Evolutionary conservation across 257 asterid species (phyloP).

Genomic region (Haberlea rhodopensis): DNA sequence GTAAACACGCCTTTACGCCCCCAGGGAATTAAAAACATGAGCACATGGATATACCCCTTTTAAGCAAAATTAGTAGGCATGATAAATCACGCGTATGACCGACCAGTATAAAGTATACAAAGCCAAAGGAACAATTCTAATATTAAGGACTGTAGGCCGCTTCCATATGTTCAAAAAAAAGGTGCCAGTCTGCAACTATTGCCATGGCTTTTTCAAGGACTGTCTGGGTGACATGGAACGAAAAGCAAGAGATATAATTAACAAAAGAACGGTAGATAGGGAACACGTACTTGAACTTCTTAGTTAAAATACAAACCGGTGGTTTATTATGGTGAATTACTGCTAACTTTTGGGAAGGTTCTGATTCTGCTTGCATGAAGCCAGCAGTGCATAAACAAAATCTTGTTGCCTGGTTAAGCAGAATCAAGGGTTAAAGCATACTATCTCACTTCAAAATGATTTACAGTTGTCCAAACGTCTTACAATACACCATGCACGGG

Average conservation of each 20-base stretch:
- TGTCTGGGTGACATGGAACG: neutral
- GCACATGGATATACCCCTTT: neutral
- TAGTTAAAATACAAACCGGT: too few relatives aligned
- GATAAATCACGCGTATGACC: neutral
- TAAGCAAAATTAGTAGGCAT: neutral
- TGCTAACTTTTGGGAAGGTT: neutral
- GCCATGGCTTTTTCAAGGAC: neutral
- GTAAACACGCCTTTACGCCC: too few relatives aligned
- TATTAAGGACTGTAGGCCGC: neutral
- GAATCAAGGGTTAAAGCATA: neutral
- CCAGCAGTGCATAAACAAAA: neutral
- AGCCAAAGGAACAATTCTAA: neutral
- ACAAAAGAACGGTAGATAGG: neutral
- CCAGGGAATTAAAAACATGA: neutral
- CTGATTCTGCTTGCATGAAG: neutral
- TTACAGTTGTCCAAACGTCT: neutral
- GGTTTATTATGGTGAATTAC: neutral
- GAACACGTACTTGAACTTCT: neutral
- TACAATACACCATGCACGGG: too few relatives aligned
- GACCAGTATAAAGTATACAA: neutral
- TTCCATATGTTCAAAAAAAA: neutral
- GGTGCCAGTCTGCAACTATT: neutral
- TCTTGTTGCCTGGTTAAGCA: neutral
- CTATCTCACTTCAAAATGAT: neutral
- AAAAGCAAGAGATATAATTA: too few relatives aligned